These are phyloP conservation scores for Apiospora rasikravindrae DNA, from an alignment of 2,329 filamentous ascomycete species.

Conservation along the genomic window DNA sequence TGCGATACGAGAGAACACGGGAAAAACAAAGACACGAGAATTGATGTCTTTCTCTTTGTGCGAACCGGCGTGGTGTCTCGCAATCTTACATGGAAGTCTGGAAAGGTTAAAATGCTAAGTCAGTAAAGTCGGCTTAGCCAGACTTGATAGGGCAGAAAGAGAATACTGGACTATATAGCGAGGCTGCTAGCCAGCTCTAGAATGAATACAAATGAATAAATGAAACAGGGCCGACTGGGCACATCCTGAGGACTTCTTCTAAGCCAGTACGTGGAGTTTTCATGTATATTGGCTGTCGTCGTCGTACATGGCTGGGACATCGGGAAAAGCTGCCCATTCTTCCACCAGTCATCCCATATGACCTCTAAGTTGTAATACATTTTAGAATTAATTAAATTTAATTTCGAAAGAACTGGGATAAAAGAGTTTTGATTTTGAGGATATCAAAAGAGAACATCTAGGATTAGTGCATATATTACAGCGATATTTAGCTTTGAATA, in stretches of 20 bases:
- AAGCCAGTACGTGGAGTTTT: not conserved
- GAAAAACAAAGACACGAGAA: not conserved
- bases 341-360: not conserved
- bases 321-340: not conserved
- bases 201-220: conserved; percentile 12
- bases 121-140: not conserved
- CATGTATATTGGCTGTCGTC: not conserved
- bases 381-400: not conserved
- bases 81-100: not conserved
- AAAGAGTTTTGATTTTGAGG: too few species aligned
- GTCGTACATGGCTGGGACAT: conserved; percentile 12
- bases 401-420: too few species aligned
- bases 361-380: not conserved
- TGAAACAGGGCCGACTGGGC: not conserved
- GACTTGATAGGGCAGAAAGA: not conserved
- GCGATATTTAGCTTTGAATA: not conserved
- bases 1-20: not conserved
- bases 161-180: not conserved
- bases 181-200: not conserved
- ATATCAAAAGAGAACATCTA: too few species aligned
- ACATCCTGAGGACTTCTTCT: not conserved
- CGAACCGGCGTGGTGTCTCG: not conserved
- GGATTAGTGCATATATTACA: too few species aligned
- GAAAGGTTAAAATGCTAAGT: not conserved
- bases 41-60: not conserved